Base-by-base conservation (phyloP, 805 yeast genomes). In the Brettanomyces naardenensis region DNA sequence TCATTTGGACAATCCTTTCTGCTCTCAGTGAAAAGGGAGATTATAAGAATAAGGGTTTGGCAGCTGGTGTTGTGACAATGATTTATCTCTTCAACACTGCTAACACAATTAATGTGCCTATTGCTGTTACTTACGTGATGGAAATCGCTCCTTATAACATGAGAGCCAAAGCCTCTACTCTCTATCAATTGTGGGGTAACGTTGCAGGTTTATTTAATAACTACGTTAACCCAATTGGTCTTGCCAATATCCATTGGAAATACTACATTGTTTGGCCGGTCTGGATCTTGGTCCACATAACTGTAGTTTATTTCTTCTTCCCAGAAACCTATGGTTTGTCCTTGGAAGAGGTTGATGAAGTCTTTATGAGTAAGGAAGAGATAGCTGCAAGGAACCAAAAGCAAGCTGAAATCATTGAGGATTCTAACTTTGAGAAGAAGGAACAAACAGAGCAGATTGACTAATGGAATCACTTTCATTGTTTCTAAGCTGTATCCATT, bases 91-190 rank as follows among this genome's bases (percentile, higher is more conserved):
- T 58, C 36, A 52, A 58, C 69, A 29, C 72, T 70, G 46, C 40
- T 47, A 1, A 49, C 64, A 28, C 69, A 30, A 20, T 32, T 7
- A 20, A 14, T 14, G 28, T 14, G 73, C 33, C 74, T 65, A 49
- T 58, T 52, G 30, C 38, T 54, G 35, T 56, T 63, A 31, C 56
- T 45, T 70, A 69, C 48, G 46, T 61, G 36, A 68, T 73, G 31
- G 75, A 77, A 52, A 67, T 75, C 10, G 78, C 73, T 55, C 75
- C 75, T 28, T 61, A 73, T 46, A 65, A 69, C 39, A 66, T 78
- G 30, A 69, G 83, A 58, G 69, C 81, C 10, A 62, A 73, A 43
- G 33, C 33, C 6, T 17, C 33, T 6, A 13, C 13, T 11, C n/a
- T 30, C 11, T 30, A 30, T 17, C 13, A 13, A 11, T 13, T 17